These are phyloP conservation scores for Lipomyces starkeyi DNA, from an alignment of 805 yeast species.

Conservation along the genomic window DNA sequence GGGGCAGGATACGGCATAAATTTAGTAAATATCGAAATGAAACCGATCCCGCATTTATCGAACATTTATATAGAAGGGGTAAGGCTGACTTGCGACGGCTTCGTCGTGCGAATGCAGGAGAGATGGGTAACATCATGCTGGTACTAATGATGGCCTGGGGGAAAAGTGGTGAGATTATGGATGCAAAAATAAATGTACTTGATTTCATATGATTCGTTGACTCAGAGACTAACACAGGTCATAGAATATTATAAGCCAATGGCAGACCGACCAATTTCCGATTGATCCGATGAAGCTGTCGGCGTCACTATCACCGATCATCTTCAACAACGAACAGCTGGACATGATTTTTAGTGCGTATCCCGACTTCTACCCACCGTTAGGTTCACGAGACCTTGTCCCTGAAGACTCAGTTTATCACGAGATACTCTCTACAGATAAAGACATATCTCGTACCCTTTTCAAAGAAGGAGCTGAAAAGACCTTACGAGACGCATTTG, in stretches of 20 bases:
- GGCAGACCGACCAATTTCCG: conserved; percentile 11
- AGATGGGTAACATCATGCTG: background rate
- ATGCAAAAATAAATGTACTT: background rate
- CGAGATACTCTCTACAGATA: background rate
- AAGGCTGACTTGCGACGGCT: conserved; percentile 1
- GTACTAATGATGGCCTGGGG: conserved; percentile 3
- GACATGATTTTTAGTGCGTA: background rate
- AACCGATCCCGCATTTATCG: background rate
- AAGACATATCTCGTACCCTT: background rate
- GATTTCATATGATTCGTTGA: background rate
- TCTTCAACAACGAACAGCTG: background rate
- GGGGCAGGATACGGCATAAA: conserved; percentile 8
- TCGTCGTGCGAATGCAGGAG: conserved; percentile 16
- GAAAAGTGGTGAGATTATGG: conserved; percentile 7
- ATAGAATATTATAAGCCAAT: background rate
- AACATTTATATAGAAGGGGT: conserved; percentile 6
- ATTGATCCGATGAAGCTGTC: background rate
- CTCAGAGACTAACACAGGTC: background rate
- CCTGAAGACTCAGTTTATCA: background rate
- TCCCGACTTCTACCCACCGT: background rate
- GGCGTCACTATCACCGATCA: background rate
- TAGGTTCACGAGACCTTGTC: background rate
- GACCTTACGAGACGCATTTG: background rate
- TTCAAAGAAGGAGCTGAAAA: background rate
- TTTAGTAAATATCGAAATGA: conserved; percentile 10